A percentile compares a stretch with the other conserved stretches of the same genome.
phyloP scores from a whole-genome alignment of 1,284 basidiomycete genomes.

The Microbotryum lychnidis-dioicae region DNA sequence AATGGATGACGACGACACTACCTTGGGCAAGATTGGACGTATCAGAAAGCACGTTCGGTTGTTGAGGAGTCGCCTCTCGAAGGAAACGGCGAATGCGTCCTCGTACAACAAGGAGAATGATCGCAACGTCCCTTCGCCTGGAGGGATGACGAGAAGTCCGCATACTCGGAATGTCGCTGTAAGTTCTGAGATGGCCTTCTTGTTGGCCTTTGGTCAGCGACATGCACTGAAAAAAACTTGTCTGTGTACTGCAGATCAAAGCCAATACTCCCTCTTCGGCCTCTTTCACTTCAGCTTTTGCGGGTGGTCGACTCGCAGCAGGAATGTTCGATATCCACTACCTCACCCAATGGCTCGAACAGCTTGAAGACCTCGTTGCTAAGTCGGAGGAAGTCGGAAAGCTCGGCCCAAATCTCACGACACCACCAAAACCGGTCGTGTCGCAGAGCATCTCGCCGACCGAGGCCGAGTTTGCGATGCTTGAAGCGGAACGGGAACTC shows the following conservation, averaged over 20 bases:
- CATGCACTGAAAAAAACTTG: neutral
- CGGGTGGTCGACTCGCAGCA: neutral
- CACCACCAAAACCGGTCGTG: neutral
- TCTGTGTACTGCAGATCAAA: neutral
- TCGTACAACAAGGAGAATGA: conserved; percentile 25
- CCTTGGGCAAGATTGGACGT: conserved; percentile 1
- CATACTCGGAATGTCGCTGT: conserved; percentile 26
- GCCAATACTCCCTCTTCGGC: neutral
- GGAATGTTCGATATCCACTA: conserved; percentile 6
- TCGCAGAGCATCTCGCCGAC: neutral
- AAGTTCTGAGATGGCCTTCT: neutral
- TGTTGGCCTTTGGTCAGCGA: neutral
- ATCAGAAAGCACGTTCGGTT: conserved; percentile 15
- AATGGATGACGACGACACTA: neutral
- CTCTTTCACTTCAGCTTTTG: neutral
- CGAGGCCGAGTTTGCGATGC: conserved; percentile 16
- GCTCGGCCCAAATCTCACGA: neutral
- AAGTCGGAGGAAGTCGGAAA: neutral
- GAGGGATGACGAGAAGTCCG: conserved; percentile 21
- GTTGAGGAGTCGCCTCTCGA: conserved; percentile 5
- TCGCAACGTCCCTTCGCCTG: conserved; percentile 5
- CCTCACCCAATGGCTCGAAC: conserved; percentile 17
- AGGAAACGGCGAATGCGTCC: conserved; percentile 12
- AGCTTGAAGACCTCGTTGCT: conserved; percentile 12
- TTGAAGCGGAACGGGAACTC: conserved; percentile 24